These are phyloP conservation scores for Dryas integrifolia DNA, from an alignment of 331 rosid genomes.

Conservation along the genomic window DNA sequence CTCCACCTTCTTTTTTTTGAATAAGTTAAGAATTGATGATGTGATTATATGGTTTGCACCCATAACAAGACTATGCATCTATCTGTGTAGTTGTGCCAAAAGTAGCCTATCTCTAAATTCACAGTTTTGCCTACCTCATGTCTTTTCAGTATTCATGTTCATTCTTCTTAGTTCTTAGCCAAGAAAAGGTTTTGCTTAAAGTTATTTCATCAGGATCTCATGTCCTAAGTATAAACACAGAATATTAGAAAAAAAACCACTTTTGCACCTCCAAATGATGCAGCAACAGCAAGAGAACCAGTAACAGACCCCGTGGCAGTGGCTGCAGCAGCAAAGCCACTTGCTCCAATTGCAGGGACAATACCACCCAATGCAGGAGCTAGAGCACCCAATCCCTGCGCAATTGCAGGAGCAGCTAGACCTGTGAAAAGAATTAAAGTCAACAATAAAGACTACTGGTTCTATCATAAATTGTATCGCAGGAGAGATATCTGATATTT, in stretches of 20 bases:
- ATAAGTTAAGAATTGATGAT: too few relatives aligned
- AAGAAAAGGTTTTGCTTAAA: neutral
- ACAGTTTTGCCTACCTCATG: neutral
- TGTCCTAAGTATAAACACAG: neutral
- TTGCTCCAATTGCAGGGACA: conserved; percentile 24
- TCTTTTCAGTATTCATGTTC: neutral
- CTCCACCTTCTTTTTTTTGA: too few relatives aligned
- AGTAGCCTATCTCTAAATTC: too few relatives aligned
- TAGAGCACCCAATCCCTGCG: conserved; percentile 25
- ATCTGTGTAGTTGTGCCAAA: too few relatives aligned
- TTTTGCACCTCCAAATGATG: conserved; percentile 35
- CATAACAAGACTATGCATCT: too few relatives aligned
- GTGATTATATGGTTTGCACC: too few relatives aligned
- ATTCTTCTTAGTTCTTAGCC: conserved; percentile 7
- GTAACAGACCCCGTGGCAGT: conserved; percentile 31
- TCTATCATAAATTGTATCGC: neutral
- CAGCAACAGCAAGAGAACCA: conserved; percentile 26
- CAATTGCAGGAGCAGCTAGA: conserved; percentile 28
- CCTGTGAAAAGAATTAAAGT: conserved; percentile 19
- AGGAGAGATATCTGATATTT: neutral
- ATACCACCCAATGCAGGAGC: conserved; percentile 18
- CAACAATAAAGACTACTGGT: conserved; percentile 1
- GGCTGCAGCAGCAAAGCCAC: conserved; percentile 27
- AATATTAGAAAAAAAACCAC: neutral
- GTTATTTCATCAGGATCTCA: neutral